These are phyloP conservation scores for Exserohilum turcica DNA, from an alignment of 2,329 filamentous ascomycete species.

Conservation along the genomic window DNA sequence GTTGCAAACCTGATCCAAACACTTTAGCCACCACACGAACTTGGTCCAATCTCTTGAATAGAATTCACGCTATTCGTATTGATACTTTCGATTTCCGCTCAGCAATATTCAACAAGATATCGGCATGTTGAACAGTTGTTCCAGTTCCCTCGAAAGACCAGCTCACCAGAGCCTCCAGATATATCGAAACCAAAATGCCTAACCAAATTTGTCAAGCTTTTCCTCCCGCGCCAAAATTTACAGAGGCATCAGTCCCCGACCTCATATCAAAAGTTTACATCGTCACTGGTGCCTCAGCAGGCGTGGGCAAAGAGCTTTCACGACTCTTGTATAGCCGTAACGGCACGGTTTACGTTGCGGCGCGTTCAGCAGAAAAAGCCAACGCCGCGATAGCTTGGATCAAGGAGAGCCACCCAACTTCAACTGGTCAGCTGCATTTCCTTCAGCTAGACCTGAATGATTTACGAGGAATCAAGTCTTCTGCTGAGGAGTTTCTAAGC, in stretches of 20 bases:
- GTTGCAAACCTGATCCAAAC: no score
- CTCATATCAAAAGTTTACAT: conserved; percentile 57
- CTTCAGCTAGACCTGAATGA: conserved; percentile 50
- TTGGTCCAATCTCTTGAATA: no score
- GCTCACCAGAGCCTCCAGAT: neutral
- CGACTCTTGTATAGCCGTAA: conserved; percentile 61
- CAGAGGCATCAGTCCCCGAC: conserved; percentile 38
- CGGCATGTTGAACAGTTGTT: no score
- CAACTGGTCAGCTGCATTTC: conserved; percentile 25
- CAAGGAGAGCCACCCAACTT: conserved; percentile 30
- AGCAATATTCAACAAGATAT: no score
- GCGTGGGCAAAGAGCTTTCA: conserved; percentile 59
- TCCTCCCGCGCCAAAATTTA: conserved; percentile 23
- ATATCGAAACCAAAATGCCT: conserved; percentile 13
- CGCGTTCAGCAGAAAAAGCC: conserved; percentile 47
- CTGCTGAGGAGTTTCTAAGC: conserved; percentile 45
- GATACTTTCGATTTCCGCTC: no score
- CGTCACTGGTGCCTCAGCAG: conserved; percentile 57
- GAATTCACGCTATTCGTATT: no score
- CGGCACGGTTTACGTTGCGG: conserved; percentile 61
- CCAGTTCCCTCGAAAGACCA: no score
- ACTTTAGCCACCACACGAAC: no score
- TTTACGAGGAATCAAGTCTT: conserved; percentile 43
- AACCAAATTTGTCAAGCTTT: conserved; percentile 24
- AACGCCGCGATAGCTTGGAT: conserved; percentile 56